Base-by-base conservation (phyloP, 257 asterid species). In the Sherardia arvensis region DNA sequence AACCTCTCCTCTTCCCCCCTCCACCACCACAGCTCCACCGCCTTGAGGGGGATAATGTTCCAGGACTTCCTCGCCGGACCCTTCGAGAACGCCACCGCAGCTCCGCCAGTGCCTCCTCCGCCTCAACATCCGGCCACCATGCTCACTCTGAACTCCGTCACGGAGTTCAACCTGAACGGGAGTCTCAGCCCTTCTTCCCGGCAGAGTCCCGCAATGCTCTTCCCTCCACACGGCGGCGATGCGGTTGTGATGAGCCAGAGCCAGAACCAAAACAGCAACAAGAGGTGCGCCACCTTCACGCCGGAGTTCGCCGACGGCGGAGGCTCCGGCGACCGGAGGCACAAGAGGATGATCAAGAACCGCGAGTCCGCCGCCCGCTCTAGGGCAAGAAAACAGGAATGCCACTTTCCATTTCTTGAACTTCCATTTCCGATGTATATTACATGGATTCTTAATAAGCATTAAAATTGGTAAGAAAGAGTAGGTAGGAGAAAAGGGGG, bases 321-420 rank as follows among this genome's bases (percentile, higher is more conserved):
- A n/a, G n/a, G 61, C n/a, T 61, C 83, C 67, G 80, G 77, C 36
- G 90, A 78, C 59, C 74, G 81, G 11, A 78, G 89, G 8, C 81
- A 77, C 48, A 80, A 81, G 81, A 84, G 96, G 10, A 85, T 88
- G 94, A 88, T 88, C 75, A 88, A 88, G 94, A 88, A 88, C 78
- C 80, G 96, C 0, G 96, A 85, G 77, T 85, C 96, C 1, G 96
- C 96, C 27, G 83, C 94, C 17, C 81, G 96, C 21, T 85, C 91
- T 22, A 71, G 96, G 40, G 94, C 96, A 45, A 70, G 96, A 67
- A 88, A 88, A 72, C 96, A 85, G 89, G 96, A 67, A 85, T 65
- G 75, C 61, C 4, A 61, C 65, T 53, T 8, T 78, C 74, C 65
- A 15, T 61, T 3, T 23, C 32, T 27, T 4, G 61, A 38, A 12